These are phyloP conservation scores for Polytolypa hystricis DNA, from an alignment of 2,329 filamentous ascomycete species.

Conservation along the genomic window DNA sequence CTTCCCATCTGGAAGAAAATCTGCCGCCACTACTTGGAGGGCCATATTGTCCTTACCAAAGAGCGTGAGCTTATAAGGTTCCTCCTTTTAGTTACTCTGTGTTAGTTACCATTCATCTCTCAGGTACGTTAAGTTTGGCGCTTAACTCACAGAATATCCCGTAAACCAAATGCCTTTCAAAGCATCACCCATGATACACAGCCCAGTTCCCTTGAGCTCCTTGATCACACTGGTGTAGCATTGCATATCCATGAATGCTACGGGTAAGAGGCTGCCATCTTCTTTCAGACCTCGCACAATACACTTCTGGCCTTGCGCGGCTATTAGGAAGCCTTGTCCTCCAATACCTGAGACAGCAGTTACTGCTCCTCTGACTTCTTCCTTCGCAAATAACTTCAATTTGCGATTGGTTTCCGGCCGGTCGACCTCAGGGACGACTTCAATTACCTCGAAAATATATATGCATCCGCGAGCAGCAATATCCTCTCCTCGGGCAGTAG, in stretches of 20 bases:
- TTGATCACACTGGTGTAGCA: constrained; percentile 83
- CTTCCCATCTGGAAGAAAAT: constrained; percentile 78
- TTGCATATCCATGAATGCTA: constrained; percentile 96
- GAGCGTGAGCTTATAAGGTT: constrained; percentile 88
- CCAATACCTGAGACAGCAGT: constrained; percentile 77
- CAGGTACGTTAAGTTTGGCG: background rate
- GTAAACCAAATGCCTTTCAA: constrained; percentile 94
- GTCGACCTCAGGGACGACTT: constrained; percentile 80
- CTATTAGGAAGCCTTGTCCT: constrained; percentile 76
- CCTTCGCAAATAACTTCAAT: constrained; percentile 74
- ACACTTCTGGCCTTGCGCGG: constrained; percentile 90
- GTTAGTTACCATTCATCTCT: constrained; percentile 1
- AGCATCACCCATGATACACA: constrained; percentile 80
- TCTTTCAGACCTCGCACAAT: constrained; percentile 95
- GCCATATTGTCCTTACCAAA: constrained; percentile 76
- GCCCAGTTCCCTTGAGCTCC: constrained; percentile 68
- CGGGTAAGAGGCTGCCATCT: constrained; percentile 80
- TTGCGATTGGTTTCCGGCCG: constrained; percentile 75
- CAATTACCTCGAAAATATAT: constrained; percentile 83
- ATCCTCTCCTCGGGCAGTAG: constrained; percentile 80
- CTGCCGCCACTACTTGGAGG: constrained; percentile 68
- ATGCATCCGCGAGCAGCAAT: constrained; percentile 73
- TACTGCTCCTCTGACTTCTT: constrained; percentile 86
- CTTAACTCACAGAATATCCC: constrained; percentile 61
- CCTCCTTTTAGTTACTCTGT: constrained; percentile 46